A percentile compares a stretch with the other conserved stretches of the same genome.
Conservation (phyloP, 1,284 basidiomycete species). For the Cutaneotrichosporon sp. region DNA sequence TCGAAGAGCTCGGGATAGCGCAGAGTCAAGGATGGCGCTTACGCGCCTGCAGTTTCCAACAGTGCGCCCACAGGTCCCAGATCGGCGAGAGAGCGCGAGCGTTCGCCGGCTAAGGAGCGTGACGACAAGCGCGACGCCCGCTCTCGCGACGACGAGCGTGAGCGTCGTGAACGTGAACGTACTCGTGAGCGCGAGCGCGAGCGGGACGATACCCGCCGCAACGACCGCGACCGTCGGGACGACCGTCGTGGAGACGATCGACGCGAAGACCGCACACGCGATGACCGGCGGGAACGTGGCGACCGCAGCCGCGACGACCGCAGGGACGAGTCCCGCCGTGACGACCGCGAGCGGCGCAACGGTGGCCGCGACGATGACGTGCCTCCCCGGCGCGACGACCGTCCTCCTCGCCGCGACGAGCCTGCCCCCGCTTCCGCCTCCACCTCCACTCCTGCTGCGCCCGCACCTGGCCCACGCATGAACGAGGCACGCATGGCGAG, state of each 20-base stretch:
- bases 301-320: not conserved
- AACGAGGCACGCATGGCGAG: not conserved
- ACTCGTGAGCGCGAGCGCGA: not conserved
- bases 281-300: not conserved
- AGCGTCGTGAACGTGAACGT: no score
- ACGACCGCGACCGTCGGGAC: not conserved
- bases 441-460: not conserved
- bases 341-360: not conserved
- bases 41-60: not conserved
- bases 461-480: not conserved
- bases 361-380: not conserved
- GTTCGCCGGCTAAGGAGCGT: not conserved
- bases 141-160: not conserved
- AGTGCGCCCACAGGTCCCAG: not conserved
- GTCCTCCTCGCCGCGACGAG: no score
- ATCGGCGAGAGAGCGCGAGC: not conserved
- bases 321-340: not conserved
- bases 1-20: not conserved
- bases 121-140: not conserved
- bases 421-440: not conserved
- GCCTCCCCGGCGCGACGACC: no score
- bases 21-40: constrained; percentile 4
- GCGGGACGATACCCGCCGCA: not conserved
- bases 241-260: not conserved
- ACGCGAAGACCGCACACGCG: no score